Evolutionary conservation across 1,284 basidiomycete genomes (phyloP), one percentile per base, ranked within the genome.

Genomic region (Amylostereum areolatum): DNA sequence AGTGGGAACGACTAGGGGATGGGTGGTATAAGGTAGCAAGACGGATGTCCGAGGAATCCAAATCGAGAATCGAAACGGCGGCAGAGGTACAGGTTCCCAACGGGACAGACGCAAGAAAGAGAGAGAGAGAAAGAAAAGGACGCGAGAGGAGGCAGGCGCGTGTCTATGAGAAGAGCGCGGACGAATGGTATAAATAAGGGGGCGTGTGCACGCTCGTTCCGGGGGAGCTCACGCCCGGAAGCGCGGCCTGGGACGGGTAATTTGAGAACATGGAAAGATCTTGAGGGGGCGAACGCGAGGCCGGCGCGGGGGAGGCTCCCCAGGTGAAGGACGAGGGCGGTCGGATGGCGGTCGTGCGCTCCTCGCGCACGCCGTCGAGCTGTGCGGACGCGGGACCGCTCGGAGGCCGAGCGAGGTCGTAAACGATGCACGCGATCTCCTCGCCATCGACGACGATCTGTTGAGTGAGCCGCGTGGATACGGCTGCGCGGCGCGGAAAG

Each of bases 391-490:
- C 81, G 62, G 72, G 66, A 52, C 63, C 70, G 59, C 67, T 67
- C 54, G 66, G 65, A 24, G 61, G 53, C 61, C 81, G 77, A 56
- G 83, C 78, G 55, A 89, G 67, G 54, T 84, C 78, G 63, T 87
- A 88, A 43, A 81, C 71, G 55, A 87, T 67, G 54, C 76, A 76
- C 42, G 84, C 74, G 43, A 85, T 66, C 12, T 78, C 73, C 54
- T 77, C 72, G 55, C 74, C 75, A 66, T 87, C 83, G 52, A 80
- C 73, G 49, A 79, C 67, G 54, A 89, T 70, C 67, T 86, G 79
- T 67, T 89, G 85, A 32, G 78, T 79, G 59, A 89, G 73, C 39
- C 66, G 71, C 18, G 73, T 77, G 52, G 73, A 68, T 50, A 72
- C 62, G 56, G 67, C 81, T 81, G 62, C 55, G 59, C 52, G 45